Conservation (phyloP, 177 flowering plant species). For the Viscum album region DNA sequence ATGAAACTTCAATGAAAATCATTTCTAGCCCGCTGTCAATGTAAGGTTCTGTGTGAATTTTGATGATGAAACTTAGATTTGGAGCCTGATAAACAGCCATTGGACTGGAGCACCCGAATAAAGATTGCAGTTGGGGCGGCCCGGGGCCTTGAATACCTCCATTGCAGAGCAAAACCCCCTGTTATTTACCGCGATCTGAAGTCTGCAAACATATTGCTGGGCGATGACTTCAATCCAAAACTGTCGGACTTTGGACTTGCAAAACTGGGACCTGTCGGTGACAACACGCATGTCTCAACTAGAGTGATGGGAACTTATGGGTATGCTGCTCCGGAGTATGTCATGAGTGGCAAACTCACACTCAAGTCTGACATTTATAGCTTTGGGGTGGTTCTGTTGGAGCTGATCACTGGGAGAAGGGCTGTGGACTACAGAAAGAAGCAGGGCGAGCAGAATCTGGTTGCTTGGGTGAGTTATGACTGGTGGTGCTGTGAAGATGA, state of each 20-base stretch:
- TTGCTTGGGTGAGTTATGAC: slow-evolving; percentile 26
- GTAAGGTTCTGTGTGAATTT: no score
- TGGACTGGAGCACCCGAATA: slow-evolving; percentile 66
- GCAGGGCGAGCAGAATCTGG: slow-evolving; percentile 52
- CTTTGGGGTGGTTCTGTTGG: slow-evolving; percentile 87
- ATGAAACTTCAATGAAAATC: no score
- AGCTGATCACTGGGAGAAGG: slow-evolving; percentile 68
- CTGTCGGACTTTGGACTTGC: slow-evolving; percentile 95
- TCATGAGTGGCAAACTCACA: slow-evolving; percentile 81
- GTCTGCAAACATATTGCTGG: slow-evolving; percentile 79
- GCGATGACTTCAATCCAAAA: slow-evolving; percentile 68
- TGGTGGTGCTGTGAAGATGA: neutral
- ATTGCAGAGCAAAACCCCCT: slow-evolving; percentile 72
- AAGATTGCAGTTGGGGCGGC: slow-evolving; percentile 86
- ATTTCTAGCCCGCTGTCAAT: no score
- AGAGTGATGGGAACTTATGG: slow-evolving; percentile 95
- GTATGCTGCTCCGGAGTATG: slow-evolving; percentile 95
- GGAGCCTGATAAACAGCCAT: slow-evolving; percentile 29
- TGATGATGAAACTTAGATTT: neutral
- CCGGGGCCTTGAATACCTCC: slow-evolving; percentile 77
- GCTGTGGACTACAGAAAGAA: slow-evolving; percentile 44
- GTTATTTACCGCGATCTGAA: slow-evolving; percentile 90
- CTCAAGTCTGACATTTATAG: slow-evolving; percentile 82
- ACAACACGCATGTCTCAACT: slow-evolving; percentile 80
- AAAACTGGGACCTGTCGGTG: slow-evolving; percentile 85